Conservation (phyloP, 2,329 filamentous ascomycete species). For the Sporothrix sp. region DNA sequence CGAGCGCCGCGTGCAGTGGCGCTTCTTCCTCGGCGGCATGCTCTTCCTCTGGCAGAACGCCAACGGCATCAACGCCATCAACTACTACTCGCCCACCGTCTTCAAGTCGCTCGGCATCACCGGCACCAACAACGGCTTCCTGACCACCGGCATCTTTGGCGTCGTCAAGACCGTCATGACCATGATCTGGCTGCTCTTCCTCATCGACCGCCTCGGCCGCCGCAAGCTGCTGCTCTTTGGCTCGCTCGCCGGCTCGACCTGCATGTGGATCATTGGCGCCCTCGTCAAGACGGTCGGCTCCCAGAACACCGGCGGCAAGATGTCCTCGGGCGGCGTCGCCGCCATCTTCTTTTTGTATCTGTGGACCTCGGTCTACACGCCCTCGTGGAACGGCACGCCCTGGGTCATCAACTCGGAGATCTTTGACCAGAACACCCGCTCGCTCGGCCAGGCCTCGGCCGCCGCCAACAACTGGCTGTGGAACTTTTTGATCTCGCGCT, state of each 20-base stretch:
- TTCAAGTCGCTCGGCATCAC: conserved; percentile 46
- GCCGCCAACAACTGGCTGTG: conserved; percentile 64
- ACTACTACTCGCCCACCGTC: conserved; percentile 63
- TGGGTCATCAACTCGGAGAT: conserved; percentile 72
- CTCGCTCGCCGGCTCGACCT: conserved; percentile 38
- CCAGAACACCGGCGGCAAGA: conserved; percentile 22
- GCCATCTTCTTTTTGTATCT: conserved; percentile 66
- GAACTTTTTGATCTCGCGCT: conserved; percentile 60
- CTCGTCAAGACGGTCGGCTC: conserved; percentile 46
- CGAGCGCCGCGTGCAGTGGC: conserved; percentile 52
- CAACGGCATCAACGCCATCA: conserved; percentile 67
- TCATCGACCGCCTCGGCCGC: conserved; percentile 51
- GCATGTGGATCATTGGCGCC: conserved; percentile 55
- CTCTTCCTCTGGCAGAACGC: conserved; percentile 76
- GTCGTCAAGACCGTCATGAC: conserved; percentile 64
- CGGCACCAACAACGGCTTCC: conserved; percentile 35
- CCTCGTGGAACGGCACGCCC: conserved; percentile 61
- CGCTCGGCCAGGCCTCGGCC: conserved; percentile 62
- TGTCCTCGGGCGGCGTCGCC: conserved; percentile 38
- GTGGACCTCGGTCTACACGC: conserved; percentile 64
- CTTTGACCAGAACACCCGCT: conserved; percentile 60
- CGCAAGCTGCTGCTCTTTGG: conserved; percentile 56
- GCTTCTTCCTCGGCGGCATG: conserved; percentile 62
- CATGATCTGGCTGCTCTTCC: conserved; percentile 57
- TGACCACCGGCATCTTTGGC: conserved; percentile 66